Evolutionary conservation across 2,329 filamentous ascomycete genomes (phyloP), one percentile per base, ranked within the genome.

Genomic region (Beauveria sp.): DNA sequence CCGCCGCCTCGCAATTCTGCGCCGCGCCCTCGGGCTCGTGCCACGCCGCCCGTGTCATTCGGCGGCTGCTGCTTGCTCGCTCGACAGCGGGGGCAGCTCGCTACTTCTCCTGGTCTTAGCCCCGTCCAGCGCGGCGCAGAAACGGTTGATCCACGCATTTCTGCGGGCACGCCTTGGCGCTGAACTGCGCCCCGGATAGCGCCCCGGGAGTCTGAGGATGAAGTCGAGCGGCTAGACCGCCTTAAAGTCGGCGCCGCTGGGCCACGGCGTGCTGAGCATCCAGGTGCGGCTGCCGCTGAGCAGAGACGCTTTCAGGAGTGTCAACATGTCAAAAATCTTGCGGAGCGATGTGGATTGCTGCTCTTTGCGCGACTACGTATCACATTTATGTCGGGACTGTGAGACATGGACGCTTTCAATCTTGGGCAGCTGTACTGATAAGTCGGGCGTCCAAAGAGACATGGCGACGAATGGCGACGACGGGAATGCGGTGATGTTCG

Each of bases 371-470:
- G 67, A 59, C 40, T 62, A 43, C 56, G 40, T 46, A 51, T 52
- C 56, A n/a, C 44, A 47, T 12, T 34, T 22, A 34, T 28, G 18
- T 50, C 14, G 20, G 46, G 53, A 8, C 46, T 26, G 12, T 28
- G 0, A 77, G 70, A 0, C 81, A 68, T 81, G 84, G 41, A 81
- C 73, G 1, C 75, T 66, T 67, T 90, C 85, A 1, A 91, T 82
- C 70, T 85, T 87, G 28, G 72, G 72, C 22, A 91, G 71, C 66
- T 91, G 90, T 24, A 37, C 34, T 37, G 4, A 16, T 37, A 37
- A 90, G 80, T 3, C 85, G 83, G 2, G 85, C 86, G 75, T 91
- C 88, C 63, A 84, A 76, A 74, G 90, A 91, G 48, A 91, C 75
- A 68, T 89, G 83, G 6, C 82, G 77, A 18, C 86, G 87, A 65